Conservation (phyloP, 345 rosid species). For the Cardamine occulta region DNA sequence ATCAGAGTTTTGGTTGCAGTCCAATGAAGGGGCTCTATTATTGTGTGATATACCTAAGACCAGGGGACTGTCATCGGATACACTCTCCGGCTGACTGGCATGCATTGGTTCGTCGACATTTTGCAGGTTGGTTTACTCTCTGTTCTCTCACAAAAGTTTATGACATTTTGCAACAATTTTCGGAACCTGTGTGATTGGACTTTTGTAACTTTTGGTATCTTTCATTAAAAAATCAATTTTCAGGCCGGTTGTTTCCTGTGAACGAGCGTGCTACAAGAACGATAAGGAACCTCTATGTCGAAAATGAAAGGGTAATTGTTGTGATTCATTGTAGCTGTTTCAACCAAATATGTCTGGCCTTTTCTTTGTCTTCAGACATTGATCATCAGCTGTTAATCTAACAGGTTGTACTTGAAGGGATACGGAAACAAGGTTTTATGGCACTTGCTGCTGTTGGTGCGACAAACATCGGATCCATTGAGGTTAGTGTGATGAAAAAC, state of each 20-base stretch:
- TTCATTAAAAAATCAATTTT: not conserved
- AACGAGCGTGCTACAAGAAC: constrained; percentile 94
- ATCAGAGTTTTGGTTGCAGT: constrained; percentile 49
- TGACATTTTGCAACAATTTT: not conserved
- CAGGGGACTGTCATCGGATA: constrained; percentile 91
- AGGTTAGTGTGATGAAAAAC: constrained; percentile 51
- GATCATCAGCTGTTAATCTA: constrained; percentile 23
- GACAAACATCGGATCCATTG: constrained; percentile 92
- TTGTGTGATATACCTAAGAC: constrained; percentile 90
- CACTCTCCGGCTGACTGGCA: constrained; percentile 97
- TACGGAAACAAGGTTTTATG: constrained; percentile 87
- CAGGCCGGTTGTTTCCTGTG: constrained; percentile 78
- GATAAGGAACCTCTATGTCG: constrained; percentile 80
- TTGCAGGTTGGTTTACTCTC: constrained; percentile 65
- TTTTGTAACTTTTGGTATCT: constrained; percentile 1
- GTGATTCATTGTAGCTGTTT: not conserved
- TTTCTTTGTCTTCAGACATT: not conserved
- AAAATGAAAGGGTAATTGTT: constrained; percentile 89
- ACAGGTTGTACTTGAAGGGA: constrained; percentile 95
- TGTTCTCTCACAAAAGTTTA: not conserved
- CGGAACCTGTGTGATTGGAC: constrained; percentile 15
- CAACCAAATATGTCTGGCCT: not conserved
- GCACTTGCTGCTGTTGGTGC: constrained; percentile 96
- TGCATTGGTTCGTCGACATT: constrained; percentile 80
- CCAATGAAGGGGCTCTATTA: constrained; percentile 88